Percentiles rank a stretch among this genome's conserved stretches.
phyloP scores from a whole-genome alignment of 176 grass and related monocot genomes.

The Zea mays region Zm-B73-REFERENCE-NAM-5.0 NC_050101.1:105424501-105425000 shows the following conservation, averaged over 20 bases:
- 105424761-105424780: not conserved
- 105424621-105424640: not conserved
- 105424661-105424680: not conserved
- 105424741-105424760: not conserved
- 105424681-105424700: not conserved
- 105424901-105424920: conserved; percentile 1
- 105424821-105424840: not conserved
- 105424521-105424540: not conserved
- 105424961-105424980: not conserved
- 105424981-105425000: not conserved
- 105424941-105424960: not conserved
- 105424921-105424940: not conserved
- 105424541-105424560: not conserved
- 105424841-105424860: not conserved
- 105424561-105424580: not conserved
- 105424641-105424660: not conserved
- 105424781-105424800: not conserved
- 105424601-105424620: not conserved
- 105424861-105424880: not conserved
- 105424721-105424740: conserved; percentile 7
- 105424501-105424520: conserved; percentile 2
- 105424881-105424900: conserved; percentile 2
- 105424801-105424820: not conserved
- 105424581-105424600: conserved; percentile 15
- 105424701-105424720: not conserved